Evolutionary conservation across 371 early-diverging fungal genomes (phyloP).

Genomic region (Mortierella sp.): DNA sequence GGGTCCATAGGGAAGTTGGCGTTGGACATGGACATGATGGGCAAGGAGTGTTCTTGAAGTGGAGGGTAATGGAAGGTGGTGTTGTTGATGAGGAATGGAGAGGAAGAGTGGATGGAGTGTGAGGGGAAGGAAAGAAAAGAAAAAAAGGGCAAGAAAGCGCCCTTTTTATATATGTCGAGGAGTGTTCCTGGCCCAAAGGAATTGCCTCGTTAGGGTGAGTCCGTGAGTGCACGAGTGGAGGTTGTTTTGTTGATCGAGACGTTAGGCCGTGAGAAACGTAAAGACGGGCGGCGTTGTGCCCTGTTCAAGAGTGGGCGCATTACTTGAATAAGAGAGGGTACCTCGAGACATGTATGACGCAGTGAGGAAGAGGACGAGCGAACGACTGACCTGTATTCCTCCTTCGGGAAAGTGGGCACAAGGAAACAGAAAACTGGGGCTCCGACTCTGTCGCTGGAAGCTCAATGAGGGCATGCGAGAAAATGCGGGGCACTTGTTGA

Average conservation of each 20-base stretch:
- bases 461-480: neutral
- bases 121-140: neutral
- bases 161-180: neutral
- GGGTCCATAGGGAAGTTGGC: constrained; percentile 90
- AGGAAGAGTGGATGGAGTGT: constrained; percentile 21
- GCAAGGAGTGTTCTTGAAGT: neutral
- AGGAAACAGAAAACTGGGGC: neutral
- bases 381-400: neutral
- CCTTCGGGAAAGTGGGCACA: constrained; percentile 1
- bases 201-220: constrained; percentile 1
- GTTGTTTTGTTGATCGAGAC: neutral
- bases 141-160: neutral
- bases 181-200: neutral
- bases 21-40: constrained; percentile 64
- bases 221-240: neutral
- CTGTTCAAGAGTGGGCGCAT: neutral
- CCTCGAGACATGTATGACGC: neutral
- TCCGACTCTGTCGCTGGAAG: neutral
- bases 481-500: neutral
- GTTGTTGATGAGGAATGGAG: constrained; percentile 14
- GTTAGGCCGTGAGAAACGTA: neutral
- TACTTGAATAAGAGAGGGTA: neutral
- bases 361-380: neutral
- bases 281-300: too few species aligned
- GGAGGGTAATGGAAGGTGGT: neutral